Evolutionary conservation across 2,329 filamentous ascomycete species (phyloP).

Genomic region (Fusarium protoensiforme): DNA sequence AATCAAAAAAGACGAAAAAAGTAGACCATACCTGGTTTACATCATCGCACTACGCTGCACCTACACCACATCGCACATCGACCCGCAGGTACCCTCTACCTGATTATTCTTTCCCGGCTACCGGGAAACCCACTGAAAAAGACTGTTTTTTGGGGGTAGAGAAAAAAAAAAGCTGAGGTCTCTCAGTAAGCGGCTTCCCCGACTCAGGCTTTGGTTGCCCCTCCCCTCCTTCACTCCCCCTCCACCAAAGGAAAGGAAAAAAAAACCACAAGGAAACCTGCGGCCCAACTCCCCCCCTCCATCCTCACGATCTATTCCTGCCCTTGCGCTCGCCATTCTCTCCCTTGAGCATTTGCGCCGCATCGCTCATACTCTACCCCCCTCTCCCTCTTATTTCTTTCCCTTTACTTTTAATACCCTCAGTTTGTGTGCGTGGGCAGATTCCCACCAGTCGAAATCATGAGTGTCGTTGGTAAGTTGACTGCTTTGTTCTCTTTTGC

Average conservation of each 20-base stretch:
- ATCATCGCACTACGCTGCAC: conserved; percentile 15
- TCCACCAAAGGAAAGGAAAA: conserved; percentile 12
- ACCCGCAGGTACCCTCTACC: conserved; percentile 31
- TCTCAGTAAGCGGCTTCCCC: conserved; percentile 22
- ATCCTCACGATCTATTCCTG: conserved; percentile 30
- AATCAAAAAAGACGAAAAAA: background rate
- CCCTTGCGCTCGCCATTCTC: conserved; percentile 24
- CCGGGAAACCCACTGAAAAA: conserved; percentile 24
- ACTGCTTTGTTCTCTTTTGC: background rate
- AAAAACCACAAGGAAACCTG: conserved; percentile 31
- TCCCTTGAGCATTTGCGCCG: conserved; percentile 35
- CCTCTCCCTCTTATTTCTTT: conserved; percentile 10
- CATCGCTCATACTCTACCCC: conserved; percentile 22
- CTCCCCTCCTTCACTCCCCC: conserved; percentile 9
- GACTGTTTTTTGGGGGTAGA: background rate
- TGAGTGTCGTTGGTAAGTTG: conserved; percentile 66
- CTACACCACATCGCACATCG: background rate
- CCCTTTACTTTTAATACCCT: conserved; percentile 29
- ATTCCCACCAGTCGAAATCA: conserved; percentile 52
- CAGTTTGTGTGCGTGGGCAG: conserved; percentile 35
- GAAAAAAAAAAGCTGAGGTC: background rate
- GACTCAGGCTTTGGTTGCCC: background rate
- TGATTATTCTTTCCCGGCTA: background rate
- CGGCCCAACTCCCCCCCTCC: conserved; percentile 32
- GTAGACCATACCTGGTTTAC: conserved; percentile 32